These are phyloP conservation scores for Allomyces javanicus DNA, from an alignment of 192 early-diverging fungal genomes.

Conservation along the genomic window DNA sequence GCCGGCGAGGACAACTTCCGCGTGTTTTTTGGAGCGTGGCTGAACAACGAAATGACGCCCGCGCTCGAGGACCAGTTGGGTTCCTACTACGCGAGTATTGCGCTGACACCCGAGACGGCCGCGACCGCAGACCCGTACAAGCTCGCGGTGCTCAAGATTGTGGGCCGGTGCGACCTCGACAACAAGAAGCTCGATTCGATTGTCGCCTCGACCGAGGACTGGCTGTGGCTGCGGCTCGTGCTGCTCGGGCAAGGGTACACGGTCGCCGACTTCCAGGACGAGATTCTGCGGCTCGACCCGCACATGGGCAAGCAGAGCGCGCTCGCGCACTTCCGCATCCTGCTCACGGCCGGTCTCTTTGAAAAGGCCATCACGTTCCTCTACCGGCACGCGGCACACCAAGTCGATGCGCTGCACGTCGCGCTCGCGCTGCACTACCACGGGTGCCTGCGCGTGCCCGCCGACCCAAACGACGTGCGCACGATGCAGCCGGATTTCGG, in stretches of 20 bases:
- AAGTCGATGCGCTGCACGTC: conserved; percentile 78
- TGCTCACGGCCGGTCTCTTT: background rate
- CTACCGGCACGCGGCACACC: conserved; percentile 31
- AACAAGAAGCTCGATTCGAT: conserved; percentile 42
- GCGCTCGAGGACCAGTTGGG: too few species aligned
- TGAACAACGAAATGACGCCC: too few species aligned
- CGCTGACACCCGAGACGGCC: too few species aligned
- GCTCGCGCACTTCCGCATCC: conserved; percentile 3
- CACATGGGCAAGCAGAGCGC: conserved; percentile 1
- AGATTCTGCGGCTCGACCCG: too few species aligned
- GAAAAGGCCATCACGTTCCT: conserved; percentile 50
- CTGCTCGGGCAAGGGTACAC: conserved; percentile 36
- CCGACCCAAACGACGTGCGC: conserved; percentile 14
- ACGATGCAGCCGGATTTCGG: background rate
- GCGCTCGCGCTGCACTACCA: conserved; percentile 60
- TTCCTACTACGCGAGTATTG: too few species aligned
- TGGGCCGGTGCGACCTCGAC: conserved; percentile 69
- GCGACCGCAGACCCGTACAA: conserved; percentile 29
- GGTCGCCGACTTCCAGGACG: conserved; percentile 17
- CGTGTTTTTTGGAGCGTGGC: too few species aligned
- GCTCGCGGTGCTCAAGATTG: conserved; percentile 63
- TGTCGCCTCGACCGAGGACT: conserved; percentile 70
- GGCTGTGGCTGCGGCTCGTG: conserved; percentile 71
- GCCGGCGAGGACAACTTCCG: too few species aligned
- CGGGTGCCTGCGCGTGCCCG: conserved; percentile 53